Base-by-base conservation (phyloP, 2,329 filamentous ascomycete species). In the Amesomyces nigricolor region DNA sequence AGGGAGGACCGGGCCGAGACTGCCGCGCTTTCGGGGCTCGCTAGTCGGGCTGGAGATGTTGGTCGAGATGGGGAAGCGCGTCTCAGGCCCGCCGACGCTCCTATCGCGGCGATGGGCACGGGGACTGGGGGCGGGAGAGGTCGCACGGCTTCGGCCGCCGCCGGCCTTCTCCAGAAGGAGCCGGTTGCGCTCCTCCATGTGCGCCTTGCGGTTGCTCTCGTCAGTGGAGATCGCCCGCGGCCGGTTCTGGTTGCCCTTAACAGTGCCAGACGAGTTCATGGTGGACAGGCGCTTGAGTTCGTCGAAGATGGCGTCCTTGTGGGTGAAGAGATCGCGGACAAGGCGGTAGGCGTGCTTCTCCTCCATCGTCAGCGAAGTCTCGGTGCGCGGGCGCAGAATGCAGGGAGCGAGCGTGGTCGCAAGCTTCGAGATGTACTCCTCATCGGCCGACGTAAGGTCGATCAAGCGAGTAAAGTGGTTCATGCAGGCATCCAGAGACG, bases 391-490 rank as follows among this genome's bases (percentile, higher is more conserved):
- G 26, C 94, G 86, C 45, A 99, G 79, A 62, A 99, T 84, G 69
- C 91, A 96, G 5, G 91, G 88, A 1, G 91, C 88, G 44, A 99
- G 77, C 5, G 78, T 75, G 26, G 84, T 83, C 2, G 91, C 88
- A 39, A 99, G 81, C 38, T 85, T 76, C 11, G 85, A 70, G 55
- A 95, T 75, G 68, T 95, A 99, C 43, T 83, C 75, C 68, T 99
- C 94, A 63, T 96, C 92, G 32, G 94, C 94, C 13, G 92, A 97
- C 2, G 94, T 99, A 60, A 99, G 79, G 70, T 99, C 94, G 67
- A 99, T 95, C 58, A 99, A 78, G 58, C 94, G 88, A 39, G 92
- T 96, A 70, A 99, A 97, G 73, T 99, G 94, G 62, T 95, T 97
- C 79, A 95, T 95, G 68, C 96, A 88, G 40, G 94, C 94, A 71